Evolutionary conservation across 2,329 filamentous ascomycete genomes (phyloP).

Genomic region (Lasiodiplodia hormozganensis): DNA sequence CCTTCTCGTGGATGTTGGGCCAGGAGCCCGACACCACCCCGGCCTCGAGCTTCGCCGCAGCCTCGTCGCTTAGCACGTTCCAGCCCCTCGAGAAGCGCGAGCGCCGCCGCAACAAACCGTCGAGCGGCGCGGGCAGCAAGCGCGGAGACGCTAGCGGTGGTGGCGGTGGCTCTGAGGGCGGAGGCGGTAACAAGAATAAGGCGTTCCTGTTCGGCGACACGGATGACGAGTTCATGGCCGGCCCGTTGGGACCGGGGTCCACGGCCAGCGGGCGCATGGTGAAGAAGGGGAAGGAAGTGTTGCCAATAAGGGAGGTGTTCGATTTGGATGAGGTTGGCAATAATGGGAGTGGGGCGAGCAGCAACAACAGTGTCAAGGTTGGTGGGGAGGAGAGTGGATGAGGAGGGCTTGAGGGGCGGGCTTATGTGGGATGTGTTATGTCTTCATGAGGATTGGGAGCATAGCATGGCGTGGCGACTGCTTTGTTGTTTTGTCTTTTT

Average conservation of each 20-base stretch:
- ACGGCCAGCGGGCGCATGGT: slow-evolving; percentile 33
- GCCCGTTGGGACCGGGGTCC: slow-evolving; percentile 28
- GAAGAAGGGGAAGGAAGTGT: slow-evolving; percentile 32
- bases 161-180: not conserved
- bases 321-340: slow-evolving; percentile 40
- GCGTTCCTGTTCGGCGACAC: slow-evolving; percentile 51
- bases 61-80: slow-evolving; percentile 26
- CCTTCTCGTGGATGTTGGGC: slow-evolving; percentile 78
- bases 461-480: slow-evolving; percentile 14
- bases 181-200: slow-evolving; percentile 2
- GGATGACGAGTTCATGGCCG: slow-evolving; percentile 40
- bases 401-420: not conserved
- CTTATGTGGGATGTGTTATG: not conserved
- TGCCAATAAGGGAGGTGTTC: slow-evolving; percentile 45
- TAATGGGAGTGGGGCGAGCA: slow-evolving; percentile 1
- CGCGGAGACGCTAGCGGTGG: not conserved
- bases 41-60: slow-evolving; percentile 39
- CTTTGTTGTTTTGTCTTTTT: not conserved
- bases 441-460: slow-evolving; percentile 12
- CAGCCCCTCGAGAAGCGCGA: slow-evolving; percentile 25
- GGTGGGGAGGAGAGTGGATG: not conserved
- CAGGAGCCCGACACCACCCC: slow-evolving; percentile 37
- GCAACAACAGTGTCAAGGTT: not conserved
- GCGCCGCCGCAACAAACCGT: slow-evolving; percentile 23
- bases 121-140: slow-evolving; percentile 1